Conservation (phyloP, 495 filamentous ascomycete genomes). For the Darksidea phi region DNA sequence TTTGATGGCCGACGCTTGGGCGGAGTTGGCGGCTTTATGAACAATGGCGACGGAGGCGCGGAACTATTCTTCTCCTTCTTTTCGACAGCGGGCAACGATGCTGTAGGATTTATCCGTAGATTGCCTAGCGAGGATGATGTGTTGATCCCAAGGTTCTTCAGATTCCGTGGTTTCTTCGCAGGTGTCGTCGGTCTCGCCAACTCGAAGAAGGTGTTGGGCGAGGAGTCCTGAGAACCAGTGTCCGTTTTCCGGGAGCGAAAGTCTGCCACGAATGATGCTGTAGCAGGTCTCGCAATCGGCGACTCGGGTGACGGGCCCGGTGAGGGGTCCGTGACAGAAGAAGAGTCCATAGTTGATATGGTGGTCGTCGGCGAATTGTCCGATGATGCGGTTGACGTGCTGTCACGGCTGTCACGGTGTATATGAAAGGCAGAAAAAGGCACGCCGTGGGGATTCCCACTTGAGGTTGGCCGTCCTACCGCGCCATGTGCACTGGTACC, state of each 20-base stretch:
- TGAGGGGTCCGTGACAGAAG: conserved; percentile 82
- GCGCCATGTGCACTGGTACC: conserved; percentile 24
- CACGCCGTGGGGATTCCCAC: conserved; percentile 24
- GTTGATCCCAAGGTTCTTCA: conserved; percentile 90
- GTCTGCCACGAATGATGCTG: conserved; percentile 41
- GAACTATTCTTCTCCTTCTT: conserved; percentile 55
- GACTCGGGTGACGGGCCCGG: conserved; percentile 90
- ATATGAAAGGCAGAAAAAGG: conserved; percentile 44
- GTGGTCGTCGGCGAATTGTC: conserved; percentile 96
- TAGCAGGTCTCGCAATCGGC: conserved; percentile 61
- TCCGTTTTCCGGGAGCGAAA: conserved; percentile 31
- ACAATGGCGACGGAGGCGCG: conserved; percentile 77
- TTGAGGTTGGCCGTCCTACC: conserved; percentile 33
- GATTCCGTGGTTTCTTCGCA: conserved; percentile 74
- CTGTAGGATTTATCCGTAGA: conserved; percentile 53
- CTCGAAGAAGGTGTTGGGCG: conserved; percentile 41
- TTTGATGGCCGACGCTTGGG: conserved; percentile 73
- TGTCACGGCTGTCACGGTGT: conserved; percentile 63
- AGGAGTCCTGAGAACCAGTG: conserved; percentile 9
- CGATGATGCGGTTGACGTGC: conserved; percentile 81
- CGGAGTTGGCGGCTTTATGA: conserved; percentile 72
- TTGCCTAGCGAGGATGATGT: conserved; percentile 57
- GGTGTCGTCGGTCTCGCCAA: conserved; percentile 57
- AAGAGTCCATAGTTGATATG: conserved; percentile 87
- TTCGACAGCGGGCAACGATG: conserved; percentile 47